Evolutionary conservation across 139 green algal genomes (phyloP), one percentile per base, ranked within the genome.

Genomic region (Ettlia oleoabundans): DNA sequence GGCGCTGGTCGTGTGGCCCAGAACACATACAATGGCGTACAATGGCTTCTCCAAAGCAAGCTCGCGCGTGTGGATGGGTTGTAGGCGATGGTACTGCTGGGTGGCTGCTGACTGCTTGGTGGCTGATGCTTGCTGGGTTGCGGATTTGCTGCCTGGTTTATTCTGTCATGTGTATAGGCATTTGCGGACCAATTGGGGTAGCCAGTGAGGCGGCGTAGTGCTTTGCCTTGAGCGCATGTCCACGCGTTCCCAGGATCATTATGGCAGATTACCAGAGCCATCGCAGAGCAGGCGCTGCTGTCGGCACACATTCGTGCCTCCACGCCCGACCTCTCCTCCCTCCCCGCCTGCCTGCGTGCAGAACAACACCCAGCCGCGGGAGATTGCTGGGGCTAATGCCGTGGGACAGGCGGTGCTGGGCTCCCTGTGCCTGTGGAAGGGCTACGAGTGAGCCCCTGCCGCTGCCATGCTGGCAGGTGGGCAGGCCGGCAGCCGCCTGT

Each of bases 21-120:
- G 8, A 75, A 75, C 40, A 40, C 67, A 3, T 75, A 75, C 67
- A 75, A 75, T 40, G 67, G 55, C n/a, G n/a, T n/a, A n/a, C n/a
- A n/a, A n/a, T n/a, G n/a, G n/a, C n/a, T n/a, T n/a, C n/a, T n/a
- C n/a, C n/a, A n/a, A n/a, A n/a, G n/a, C n/a, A n/a, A n/a, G n/a
- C n/a, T n/a, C n/a, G n/a, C n/a, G n/a, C n/a, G n/a, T n/a, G n/a
- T n/a, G n/a, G n/a, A n/a, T n/a, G n/a, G n/a, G n/a, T n/a, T n/a
- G n/a, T n/a, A n/a, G n/a, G n/a, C n/a, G n/a, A n/a, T n/a, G n/a
- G n/a, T n/a, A n/a, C n/a, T n/a, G n/a, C n/a, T n/a, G n/a, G n/a
- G n/a, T n/a, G n/a, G n/a, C n/a, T n/a, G n/a, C n/a, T n/a, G n/a
- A n/a, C n/a, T n/a, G n/a, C n/a, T n/a, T n/a, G n/a, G n/a, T n/a